These are phyloP conservation scores for Crithidia bombi DNA, from an alignment of 208 protist genomes.

Conservation along the genomic window DNA sequence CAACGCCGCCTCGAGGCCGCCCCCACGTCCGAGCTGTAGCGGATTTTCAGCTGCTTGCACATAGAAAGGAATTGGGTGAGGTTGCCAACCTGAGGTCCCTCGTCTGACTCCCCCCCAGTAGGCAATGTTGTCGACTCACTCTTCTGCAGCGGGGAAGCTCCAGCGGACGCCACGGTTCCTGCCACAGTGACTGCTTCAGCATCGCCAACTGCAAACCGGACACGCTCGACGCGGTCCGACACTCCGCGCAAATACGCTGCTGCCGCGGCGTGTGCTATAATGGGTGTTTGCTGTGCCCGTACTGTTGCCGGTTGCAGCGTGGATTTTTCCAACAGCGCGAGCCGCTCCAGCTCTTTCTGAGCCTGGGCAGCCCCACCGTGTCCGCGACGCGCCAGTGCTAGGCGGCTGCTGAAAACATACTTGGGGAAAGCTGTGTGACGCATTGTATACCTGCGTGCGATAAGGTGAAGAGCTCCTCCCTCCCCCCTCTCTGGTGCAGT, in stretches of 20 bases:
- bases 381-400: constrained; percentile 28
- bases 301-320: constrained; percentile 12
- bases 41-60: constrained; percentile 53
- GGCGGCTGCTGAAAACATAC: neutral
- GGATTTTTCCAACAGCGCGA: constrained; percentile 36
- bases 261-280: neutral
- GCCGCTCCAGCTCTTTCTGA: constrained; percentile 30
- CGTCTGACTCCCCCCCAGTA: neutral
- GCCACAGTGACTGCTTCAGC: neutral
- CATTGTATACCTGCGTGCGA: constrained; percentile 19
- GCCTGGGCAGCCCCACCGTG: constrained; percentile 36
- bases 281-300: constrained; percentile 8
- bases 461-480: constrained; percentile 58
- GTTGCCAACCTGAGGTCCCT: constrained; percentile 32
- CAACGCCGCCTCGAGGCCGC: constrained; percentile 36
- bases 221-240: constrained; percentile 24
- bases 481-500: too few species aligned
- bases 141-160: too few species aligned
- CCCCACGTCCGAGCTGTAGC: constrained; percentile 40
- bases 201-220: neutral
- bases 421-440: neutral
- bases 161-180: neutral
- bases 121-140: too few species aligned
- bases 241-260: constrained; percentile 35
- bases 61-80: constrained; percentile 66